Evolutionary conservation across 306 rosid genomes (phyloP).

Genomic region (Prosopis cineraria): DNA sequence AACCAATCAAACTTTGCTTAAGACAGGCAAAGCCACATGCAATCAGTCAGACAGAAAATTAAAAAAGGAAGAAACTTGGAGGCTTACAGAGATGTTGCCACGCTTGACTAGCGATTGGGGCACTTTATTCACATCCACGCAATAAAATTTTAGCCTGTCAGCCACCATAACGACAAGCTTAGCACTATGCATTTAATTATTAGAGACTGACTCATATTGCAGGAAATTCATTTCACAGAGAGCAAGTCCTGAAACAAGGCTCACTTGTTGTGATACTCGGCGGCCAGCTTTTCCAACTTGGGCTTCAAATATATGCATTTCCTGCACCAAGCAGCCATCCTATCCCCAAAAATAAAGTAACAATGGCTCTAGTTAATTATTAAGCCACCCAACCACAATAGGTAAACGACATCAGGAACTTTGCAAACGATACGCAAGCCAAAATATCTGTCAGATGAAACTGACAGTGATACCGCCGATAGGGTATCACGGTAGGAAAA

Average conservation of each 20-base stretch:
- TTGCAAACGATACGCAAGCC: neutral
- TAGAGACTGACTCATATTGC: neutral
- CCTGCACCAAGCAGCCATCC: constrained; percentile 99
- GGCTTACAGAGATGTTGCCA: constrained; percentile 78
- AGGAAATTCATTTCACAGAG: neutral
- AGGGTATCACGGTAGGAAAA: neutral
- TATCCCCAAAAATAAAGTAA: constrained; percentile 25
- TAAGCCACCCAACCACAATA: neutral
- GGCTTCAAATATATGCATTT: constrained; percentile 95
- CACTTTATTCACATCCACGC: constrained; percentile 88
- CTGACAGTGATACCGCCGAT: neutral
- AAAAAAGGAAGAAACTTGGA: neutral
- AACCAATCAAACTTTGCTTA: neutral
- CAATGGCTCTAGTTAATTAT: neutral
- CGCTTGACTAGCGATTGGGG: constrained; percentile 83
- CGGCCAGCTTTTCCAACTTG: constrained; percentile 87
- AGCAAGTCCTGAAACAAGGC: neutral
- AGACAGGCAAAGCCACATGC: neutral
- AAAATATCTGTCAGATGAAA: neutral
- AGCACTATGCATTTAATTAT: neutral
- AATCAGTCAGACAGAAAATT: neutral
- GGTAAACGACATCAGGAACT: constrained; percentile 16
- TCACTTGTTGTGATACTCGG: constrained; percentile 61
- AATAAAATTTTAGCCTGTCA: constrained; percentile 69
- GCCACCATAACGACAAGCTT: neutral